Evolutionary conservation across 129 eudicot species (phyloP), one percentile per base, ranked within the genome.

Genomic region (sunflower (Helianthus annuus)): DNA sequence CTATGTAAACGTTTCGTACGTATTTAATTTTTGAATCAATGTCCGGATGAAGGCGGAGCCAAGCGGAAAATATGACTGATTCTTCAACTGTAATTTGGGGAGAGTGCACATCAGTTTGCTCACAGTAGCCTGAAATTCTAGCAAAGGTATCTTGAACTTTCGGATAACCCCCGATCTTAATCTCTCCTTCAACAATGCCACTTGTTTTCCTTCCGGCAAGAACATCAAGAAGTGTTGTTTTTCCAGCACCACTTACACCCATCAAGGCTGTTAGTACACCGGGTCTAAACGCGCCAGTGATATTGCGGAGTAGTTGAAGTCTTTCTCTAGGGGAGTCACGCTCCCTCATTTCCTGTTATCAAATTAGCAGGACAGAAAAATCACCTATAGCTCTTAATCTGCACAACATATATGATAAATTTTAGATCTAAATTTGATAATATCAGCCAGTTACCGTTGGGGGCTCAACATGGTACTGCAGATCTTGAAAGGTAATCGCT

Each of bases 231-330:
- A 27, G 32, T 27, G 32, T 27, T 27, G 86, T 83, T 72, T 83
- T 83, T 29, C 86, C 86, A 34, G 87, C 87, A 55, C 87, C 87
- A 70, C 80, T 83, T 51, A 79, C 78, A 42, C 87, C 87, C 83
- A 83, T 79, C 27, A 83, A 58, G 58, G 87, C 80, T 40, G 83
- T 83, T 22, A 83, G 78, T 60, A 83, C 87, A 16, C 87, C 83
- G 61, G 87, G 86, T 59, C 79, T 71, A 63, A 82, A 78, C 9
- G 86, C 49, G 56, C 86, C 83, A 1, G 86, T 78, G 39, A 82
- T 73, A 57, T 78, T 60, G 17, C 27, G 39, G 45, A 82, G 83
- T 45, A 82, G 75, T 44, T 82, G 77, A 45, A 82, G 76, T 29
- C 66, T 63, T 49, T 82, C 72, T 9, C 69, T 66, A 8, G 52